Base-by-base conservation (phyloP, 495 filamentous ascomycete genomes). In the Ascobolus immersus region DNA sequence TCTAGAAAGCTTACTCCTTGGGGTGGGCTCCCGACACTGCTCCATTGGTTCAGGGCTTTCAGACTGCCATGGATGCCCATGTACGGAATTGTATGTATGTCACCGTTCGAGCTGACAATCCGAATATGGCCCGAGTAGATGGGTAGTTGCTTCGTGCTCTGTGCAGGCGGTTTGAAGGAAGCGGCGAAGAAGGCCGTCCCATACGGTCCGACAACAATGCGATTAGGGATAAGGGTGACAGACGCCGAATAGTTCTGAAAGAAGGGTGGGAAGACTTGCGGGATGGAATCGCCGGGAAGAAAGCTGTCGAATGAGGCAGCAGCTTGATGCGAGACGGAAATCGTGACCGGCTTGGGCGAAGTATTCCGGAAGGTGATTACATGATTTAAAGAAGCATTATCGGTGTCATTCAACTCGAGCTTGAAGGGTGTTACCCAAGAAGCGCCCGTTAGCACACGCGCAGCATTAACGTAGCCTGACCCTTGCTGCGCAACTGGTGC, bases 401-500 rank as follows among this genome's bases (percentile, higher is more conserved):
- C 54, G 4, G 62, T 67, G 43, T 70, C 65, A 44, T 67, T 67
- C 49, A 69, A 66, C 13, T 61, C 56, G 22, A 68, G 52, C 42
- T 55, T 64, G 17, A 59, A 62, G 10, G 58, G 53, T 43, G 55
- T 58, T 31, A 68, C 48, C 10, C 60, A 49, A 4, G 61, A 66
- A 4, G 55, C 62, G 9, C 59, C 50, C 39, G 61, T 56, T n/a
- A 65, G 59, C 15, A 60, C 60, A 21, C 67, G 59, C 42, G 58
- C 62, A 6, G 62, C 65, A 39, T 69, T 59, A 21, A 69, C 49
- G 14, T 69, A 50, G 10, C 67, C 66, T 24, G 45, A 59, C 13
- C 66, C 67, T 39, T 68, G 62, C 39, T 71, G 65, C 3, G 56
- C 43, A 5, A 70, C 59, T 1, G 66, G 61, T 1, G 61, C 64